phyloP scores from a whole-genome alignment of 106 monocot species.

The Phalaenopsis aphrodite region DNA sequence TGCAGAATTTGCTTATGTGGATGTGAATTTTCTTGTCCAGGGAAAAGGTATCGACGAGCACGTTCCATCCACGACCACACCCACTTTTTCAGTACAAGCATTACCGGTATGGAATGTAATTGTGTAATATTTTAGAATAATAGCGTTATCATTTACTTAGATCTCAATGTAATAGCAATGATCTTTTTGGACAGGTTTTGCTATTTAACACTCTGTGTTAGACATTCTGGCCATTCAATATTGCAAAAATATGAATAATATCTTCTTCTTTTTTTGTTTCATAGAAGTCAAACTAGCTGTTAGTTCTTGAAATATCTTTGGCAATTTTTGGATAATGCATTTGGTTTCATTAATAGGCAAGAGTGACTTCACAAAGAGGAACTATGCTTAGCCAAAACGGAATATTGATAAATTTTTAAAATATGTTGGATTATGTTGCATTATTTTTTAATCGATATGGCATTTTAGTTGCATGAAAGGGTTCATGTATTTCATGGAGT shows the following conservation, averaged over 20 bases:
- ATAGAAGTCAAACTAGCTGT: not conserved
- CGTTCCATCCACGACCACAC: conserved; percentile 66
- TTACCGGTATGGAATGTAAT: conserved; percentile 63
- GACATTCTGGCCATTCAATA: not conserved
- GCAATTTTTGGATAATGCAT: not conserved
- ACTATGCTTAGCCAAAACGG: too few relatives aligned
- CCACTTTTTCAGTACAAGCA: conserved; percentile 95
- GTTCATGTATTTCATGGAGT: too few relatives aligned
- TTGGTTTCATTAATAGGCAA: not conserved
- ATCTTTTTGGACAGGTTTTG: not conserved
- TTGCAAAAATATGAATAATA: not conserved
- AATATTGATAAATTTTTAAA: too few relatives aligned
- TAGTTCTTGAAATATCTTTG: not conserved
- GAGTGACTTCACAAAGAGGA: not conserved
- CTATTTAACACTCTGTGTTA: not conserved
- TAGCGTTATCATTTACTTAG: not conserved
- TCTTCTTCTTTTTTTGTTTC: not conserved
- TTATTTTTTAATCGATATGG: too few relatives aligned
- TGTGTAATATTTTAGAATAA: not conserved
- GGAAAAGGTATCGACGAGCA: conserved; percentile 54
- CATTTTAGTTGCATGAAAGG: too few relatives aligned
- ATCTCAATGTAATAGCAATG: not conserved
- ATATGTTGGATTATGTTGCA: too few relatives aligned
- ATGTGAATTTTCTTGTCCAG: conserved; percentile 30
- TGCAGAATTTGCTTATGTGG: not conserved